Evolutionary conservation across 208 protist genomes (phyloP).

Genomic region (Leishmania mexicana): DNA sequence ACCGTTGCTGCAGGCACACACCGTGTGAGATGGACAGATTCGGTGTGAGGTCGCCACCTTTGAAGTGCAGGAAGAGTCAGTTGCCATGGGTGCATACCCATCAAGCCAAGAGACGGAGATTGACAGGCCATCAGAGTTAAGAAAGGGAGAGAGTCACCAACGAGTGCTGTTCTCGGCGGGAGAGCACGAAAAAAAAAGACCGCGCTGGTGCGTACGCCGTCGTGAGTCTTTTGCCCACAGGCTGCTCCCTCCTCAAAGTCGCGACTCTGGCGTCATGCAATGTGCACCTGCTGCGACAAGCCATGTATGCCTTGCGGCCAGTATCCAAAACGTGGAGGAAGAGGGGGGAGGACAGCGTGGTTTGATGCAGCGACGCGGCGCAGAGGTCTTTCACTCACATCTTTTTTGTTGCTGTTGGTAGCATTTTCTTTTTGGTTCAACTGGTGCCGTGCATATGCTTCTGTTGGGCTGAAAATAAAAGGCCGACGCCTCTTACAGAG

Average conservation of each 20-base stretch:
- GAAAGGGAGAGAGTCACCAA: neutral
- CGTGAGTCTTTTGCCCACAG: too few relatives aligned
- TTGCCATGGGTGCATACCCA: neutral
- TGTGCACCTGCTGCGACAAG: neutral
- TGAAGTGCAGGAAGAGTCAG: neutral
- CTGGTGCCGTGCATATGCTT: neutral
- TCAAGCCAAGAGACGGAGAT: neutral
- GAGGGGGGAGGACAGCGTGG: neutral
- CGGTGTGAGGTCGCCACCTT: neutral
- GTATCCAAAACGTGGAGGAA: neutral
- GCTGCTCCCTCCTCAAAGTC: neutral
- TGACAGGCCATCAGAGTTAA: neutral
- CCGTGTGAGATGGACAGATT: neutral
- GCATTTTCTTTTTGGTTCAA: neutral
- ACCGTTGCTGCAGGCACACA: neutral
- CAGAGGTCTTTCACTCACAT: neutral
- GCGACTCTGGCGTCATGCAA: neutral
- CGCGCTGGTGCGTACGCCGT: neutral
- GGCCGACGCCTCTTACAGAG: neutral
- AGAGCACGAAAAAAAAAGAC: neutral
- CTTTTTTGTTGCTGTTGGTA: neutral
- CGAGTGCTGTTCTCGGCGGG: neutral
- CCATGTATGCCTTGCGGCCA: neutral
- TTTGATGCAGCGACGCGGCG: neutral
- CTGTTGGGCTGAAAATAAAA: neutral